Conservation (phyloP, 208 protist genomes). For the Phytomonas sp. region DNA sequence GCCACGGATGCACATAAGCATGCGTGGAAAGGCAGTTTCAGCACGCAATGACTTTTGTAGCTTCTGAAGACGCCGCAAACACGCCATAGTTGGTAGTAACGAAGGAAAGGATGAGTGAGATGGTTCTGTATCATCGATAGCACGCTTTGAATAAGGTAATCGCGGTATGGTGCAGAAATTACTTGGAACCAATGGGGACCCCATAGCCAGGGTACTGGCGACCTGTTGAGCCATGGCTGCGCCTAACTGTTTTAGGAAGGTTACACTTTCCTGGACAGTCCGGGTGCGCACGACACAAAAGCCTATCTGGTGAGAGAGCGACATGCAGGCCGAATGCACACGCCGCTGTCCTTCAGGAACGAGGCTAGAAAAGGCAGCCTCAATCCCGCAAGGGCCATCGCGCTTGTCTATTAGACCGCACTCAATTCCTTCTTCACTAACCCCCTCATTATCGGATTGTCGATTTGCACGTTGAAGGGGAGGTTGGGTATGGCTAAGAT, state of each 20-base stretch:
- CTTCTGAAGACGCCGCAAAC: constrained; percentile 15
- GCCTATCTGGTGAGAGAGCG: constrained; percentile 16
- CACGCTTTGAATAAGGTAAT: neutral
- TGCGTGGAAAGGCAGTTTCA: constrained; percentile 58
- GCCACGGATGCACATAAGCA: constrained; percentile 69
- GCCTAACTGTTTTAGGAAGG: constrained; percentile 27
- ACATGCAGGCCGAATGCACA: constrained; percentile 37
- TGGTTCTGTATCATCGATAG: too few species aligned
- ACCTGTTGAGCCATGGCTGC: constrained; percentile 15
- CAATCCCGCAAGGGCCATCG: neutral
- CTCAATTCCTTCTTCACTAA: neutral
- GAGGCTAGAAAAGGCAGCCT: neutral
- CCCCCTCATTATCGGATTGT: neutral
- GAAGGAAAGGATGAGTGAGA: neutral
- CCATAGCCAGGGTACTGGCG: neutral
- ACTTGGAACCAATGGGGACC: neutral
- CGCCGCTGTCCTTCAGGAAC: constrained; percentile 17
- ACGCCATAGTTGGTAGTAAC: constrained; percentile 13
- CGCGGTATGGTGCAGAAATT: neutral
- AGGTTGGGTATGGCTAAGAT: neutral
- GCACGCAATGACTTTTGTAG: constrained; percentile 35
- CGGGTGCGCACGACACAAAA: constrained; percentile 46
- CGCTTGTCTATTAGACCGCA: neutral
- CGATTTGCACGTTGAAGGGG: neutral
- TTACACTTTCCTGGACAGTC: constrained; percentile 28